Evolutionary conservation across 2,329 filamentous ascomycete genomes (phyloP).

Genomic region (Paracoccidioides brasiliensis): DNA sequence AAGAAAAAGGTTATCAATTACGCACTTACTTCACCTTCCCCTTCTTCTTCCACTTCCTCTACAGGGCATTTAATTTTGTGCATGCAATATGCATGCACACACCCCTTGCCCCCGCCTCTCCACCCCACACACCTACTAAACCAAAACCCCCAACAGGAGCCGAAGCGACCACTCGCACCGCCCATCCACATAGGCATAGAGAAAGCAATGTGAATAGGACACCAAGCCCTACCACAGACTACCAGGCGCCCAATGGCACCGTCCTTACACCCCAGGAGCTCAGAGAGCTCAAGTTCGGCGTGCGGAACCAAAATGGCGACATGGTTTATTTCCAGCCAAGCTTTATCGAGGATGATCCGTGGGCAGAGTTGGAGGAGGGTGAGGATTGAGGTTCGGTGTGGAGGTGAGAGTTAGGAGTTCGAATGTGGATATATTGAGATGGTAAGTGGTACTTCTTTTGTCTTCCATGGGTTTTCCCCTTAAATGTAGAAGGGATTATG

Average conservation of each 20-base stretch:
- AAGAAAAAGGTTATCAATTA: no score
- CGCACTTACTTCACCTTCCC: no score
- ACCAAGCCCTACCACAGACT: background rate
- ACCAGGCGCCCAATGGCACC: constrained; percentile 8
- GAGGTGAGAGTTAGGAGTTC: background rate
- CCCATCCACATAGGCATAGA: background rate
- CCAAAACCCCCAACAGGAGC: no score
- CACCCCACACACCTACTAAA: no score
- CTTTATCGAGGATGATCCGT: constrained; percentile 15
- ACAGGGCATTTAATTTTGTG: no score
- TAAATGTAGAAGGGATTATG: no score
- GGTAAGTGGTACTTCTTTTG: no score
- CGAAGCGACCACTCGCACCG: background rate
- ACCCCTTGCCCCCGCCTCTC: no score
- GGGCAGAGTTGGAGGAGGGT: constrained; percentile 8
- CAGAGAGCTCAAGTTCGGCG: constrained; percentile 1
- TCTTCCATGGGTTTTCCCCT: no score
- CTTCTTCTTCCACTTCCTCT: no score
- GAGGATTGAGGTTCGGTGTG: background rate
- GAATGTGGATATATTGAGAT: background rate
- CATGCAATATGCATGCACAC: no score
- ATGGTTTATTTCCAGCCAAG: constrained; percentile 15
- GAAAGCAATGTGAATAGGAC: background rate
- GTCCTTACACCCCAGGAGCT: constrained; percentile 5
- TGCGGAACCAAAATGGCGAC: constrained; percentile 12